Conservation (phyloP, 1,284 basidiomycete species). For the Naganishia sp. region DNA sequence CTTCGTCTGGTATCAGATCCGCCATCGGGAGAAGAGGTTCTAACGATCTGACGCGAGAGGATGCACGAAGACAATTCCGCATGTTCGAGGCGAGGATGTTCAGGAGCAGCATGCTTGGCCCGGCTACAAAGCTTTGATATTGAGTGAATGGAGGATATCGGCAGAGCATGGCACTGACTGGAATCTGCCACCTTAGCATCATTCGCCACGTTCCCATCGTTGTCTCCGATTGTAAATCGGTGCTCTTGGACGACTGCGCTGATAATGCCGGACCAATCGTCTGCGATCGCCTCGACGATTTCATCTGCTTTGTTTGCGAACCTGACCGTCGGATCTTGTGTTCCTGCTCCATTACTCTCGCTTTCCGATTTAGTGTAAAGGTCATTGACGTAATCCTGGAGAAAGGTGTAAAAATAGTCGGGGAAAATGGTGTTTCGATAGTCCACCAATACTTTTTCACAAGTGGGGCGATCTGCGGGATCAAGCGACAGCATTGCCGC, state of each 20-base stretch:
- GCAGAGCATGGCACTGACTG: conserved; percentile 35
- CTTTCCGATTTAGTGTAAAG: conserved; percentile 6
- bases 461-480: conserved; percentile 73
- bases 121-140: conserved; percentile 59
- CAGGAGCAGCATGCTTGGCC: conserved; percentile 74
- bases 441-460: conserved; percentile 75
- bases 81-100: conserved; percentile 87
- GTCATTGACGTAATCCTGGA: conserved; percentile 74
- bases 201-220: conserved; percentile 45
- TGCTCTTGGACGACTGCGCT: conserved; percentile 28
- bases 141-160: neutral
- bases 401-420: conserved; percentile 88
- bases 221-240: conserved; percentile 63
- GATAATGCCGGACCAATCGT: conserved; percentile 32
- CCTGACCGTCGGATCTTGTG: conserved; percentile 13
- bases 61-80: conserved; percentile 82
- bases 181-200: conserved; percentile 54
- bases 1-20: conserved; percentile 85
- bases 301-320: conserved; percentile 28
- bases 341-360: neutral
- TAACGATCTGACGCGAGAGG: conserved; percentile 79
- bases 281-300: conserved; percentile 19
- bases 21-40: conserved; percentile 84
- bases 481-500: conserved; percentile 86
- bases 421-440: conserved; percentile 83